Conservation (phyloP, 495 filamentous ascomycete species). For the Durotheca rogersii region DNA sequence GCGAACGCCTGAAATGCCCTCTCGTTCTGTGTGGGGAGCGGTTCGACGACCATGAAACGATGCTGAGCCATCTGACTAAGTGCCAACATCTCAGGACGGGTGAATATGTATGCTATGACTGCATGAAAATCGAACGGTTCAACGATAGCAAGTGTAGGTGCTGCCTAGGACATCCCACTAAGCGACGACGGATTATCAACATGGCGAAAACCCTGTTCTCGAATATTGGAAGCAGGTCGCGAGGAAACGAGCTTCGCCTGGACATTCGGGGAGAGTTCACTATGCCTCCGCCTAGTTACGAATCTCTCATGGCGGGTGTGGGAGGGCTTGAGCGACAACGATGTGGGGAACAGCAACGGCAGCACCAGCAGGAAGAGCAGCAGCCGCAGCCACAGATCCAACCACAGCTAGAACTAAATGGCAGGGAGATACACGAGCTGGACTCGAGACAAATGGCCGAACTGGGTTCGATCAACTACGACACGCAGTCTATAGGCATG, state of each 20-base stretch:
- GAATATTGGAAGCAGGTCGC: conserved; percentile 46
- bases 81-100: conserved; percentile 45
- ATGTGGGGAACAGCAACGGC: conserved; percentile 1
- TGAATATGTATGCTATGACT: conserved; percentile 52
- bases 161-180: conserved; percentile 48
- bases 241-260: conserved; percentile 6
- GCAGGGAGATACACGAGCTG: conserved; percentile 47
- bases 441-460: conserved; percentile 42
- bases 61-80: conserved; percentile 47
- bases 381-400: conserved; percentile 2
- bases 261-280: conserved; percentile 25
- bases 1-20: conserved; percentile 47
- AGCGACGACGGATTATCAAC: conserved; percentile 47
- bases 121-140: conserved; percentile 49
- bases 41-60: conserved; percentile 46
- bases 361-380: conserved; percentile 2
- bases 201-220: conserved; percentile 53
- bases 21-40: conserved; percentile 43
- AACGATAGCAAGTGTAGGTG: conserved; percentile 49
- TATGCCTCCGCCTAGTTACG: conserved; percentile 46
- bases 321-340: conserved; percentile 11
- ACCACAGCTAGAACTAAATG: conserved; percentile 39
- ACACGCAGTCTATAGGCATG: conserved; percentile 11
- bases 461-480: conserved; percentile 30
- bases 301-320: conserved; percentile 36